Conservation (phyloP, 2,329 filamentous ascomycete species). For the Colletotrichum paranaense region DNA sequence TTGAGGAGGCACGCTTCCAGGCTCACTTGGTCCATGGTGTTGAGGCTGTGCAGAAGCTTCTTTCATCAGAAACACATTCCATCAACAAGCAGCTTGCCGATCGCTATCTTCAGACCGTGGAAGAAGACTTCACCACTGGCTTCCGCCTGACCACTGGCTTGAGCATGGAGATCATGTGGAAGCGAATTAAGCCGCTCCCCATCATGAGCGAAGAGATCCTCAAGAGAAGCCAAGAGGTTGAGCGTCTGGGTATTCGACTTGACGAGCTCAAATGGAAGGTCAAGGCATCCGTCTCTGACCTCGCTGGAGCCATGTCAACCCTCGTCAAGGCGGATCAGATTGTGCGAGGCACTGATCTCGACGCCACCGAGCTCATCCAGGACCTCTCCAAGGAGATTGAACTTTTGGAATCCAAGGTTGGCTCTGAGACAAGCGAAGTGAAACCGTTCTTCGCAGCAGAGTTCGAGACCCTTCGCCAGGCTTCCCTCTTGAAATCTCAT, state of each 20-base stretch:
- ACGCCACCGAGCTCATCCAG: conserved; percentile 59
- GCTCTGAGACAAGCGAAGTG: conserved; percentile 52
- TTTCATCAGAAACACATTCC: conserved; percentile 40
- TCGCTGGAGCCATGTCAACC: conserved; percentile 64
- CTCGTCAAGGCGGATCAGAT: conserved; percentile 67
- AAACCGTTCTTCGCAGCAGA: conserved; percentile 63
- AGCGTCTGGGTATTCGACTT: conserved; percentile 68
- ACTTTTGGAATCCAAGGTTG: conserved; percentile 59
- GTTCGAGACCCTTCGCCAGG: conserved; percentile 69
- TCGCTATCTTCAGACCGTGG: conserved; percentile 54
- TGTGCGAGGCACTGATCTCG: conserved; percentile 57
- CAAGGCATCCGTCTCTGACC: conserved; percentile 60
- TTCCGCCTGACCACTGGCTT: conserved; percentile 81
- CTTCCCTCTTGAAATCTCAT: conserved; percentile 54
- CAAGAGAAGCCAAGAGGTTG: conserved; percentile 60
- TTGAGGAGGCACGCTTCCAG: conserved; percentile 74
- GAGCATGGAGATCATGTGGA: conserved; percentile 85
- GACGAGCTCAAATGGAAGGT: conserved; percentile 71
- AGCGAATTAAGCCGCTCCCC: conserved; percentile 72
- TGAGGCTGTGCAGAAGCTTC: conserved; percentile 51
- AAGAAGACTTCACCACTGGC: conserved; percentile 71
- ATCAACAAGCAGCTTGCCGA: conserved; percentile 52
- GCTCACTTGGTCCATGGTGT: conserved; percentile 68
- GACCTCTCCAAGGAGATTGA: conserved; percentile 63
- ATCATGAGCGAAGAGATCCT: conserved; percentile 59